Evolutionary conservation across 441 rosid genomes (phyloP).

Genomic region (Croton laevigatus): DNA sequence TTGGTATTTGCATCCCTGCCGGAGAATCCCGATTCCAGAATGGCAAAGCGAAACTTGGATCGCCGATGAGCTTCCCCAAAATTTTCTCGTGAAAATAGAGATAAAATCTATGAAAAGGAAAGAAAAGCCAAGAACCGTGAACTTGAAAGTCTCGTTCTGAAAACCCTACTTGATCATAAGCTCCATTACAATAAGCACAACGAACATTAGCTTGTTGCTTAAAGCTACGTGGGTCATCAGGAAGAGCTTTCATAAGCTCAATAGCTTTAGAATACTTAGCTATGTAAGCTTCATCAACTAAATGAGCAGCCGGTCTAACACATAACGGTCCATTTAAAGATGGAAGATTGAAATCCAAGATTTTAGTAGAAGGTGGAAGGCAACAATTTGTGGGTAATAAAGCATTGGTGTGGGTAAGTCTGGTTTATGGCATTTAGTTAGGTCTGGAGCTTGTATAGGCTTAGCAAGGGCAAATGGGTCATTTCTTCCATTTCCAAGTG

Average conservation of each 20-base stretch:
- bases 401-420: slow-evolving; percentile 32
- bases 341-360: slow-evolving; percentile 45
- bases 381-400: slow-evolving; percentile 41
- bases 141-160: slow-evolving; percentile 52
- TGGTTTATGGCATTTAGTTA: slow-evolving; percentile 36
- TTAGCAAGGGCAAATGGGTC: slow-evolving; percentile 29
- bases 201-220: slow-evolving; percentile 55
- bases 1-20: slow-evolving; percentile 51
- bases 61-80: slow-evolving; percentile 48
- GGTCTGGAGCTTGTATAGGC: slow-evolving; percentile 39
- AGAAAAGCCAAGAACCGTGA: slow-evolving; percentile 60
- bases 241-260: slow-evolving; percentile 61
- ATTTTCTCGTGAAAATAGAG: slow-evolving; percentile 54
- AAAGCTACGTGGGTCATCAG: slow-evolving; percentile 60
- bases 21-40: slow-evolving; percentile 72
- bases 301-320: slow-evolving; percentile 51
- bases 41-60: slow-evolving; percentile 54
- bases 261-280: slow-evolving; percentile 52
- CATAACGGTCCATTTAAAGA: slow-evolving; percentile 28
- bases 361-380: slow-evolving; percentile 43
- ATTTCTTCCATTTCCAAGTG: background rate
- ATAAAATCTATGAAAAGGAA: slow-evolving; percentile 58
- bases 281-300: slow-evolving; percentile 33
- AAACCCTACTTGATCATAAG: slow-evolving; percentile 51
- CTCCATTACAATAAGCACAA: slow-evolving; percentile 66